Conservation (phyloP, 345 rosid genomes). For the Triadica sebifera region DNA sequence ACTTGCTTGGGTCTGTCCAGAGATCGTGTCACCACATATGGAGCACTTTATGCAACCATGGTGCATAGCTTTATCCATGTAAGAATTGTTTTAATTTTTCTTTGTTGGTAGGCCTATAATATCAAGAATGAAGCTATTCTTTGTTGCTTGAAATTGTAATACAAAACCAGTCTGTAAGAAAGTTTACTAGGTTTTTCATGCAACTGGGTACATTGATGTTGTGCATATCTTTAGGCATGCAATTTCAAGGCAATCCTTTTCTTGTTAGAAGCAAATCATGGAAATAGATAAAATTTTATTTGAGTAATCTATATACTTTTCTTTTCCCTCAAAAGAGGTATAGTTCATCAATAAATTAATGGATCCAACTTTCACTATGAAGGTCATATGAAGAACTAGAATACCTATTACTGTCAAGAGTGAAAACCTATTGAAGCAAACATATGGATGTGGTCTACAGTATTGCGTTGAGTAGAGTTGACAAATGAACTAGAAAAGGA, state of each 20-base stretch:
- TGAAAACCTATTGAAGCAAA: too few relatives aligned
- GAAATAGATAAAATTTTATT: too few relatives aligned
- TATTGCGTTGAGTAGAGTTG: not conserved
- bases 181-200: not conserved
- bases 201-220: not conserved
- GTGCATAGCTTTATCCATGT: constrained; percentile 88
- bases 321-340: not conserved
- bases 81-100: constrained; percentile 25
- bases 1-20: constrained; percentile 97
- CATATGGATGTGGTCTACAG: too few relatives aligned
- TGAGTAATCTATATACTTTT: not conserved
- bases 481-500: not conserved
- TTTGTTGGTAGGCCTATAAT: not conserved
- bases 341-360: not conserved
- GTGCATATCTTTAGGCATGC: not conserved
- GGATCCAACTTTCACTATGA: not conserved
- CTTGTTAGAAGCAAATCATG: not conserved
- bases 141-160: not conserved
- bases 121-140: not conserved
- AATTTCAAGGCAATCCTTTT: not conserved
- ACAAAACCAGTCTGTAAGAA: not conserved
- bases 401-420: too few relatives aligned
- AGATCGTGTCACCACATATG: constrained; percentile 86
- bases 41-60: constrained; percentile 97
- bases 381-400: not conserved